These are phyloP conservation scores for Hypoxylon rubiginosum DNA, from an alignment of 2,329 filamentous ascomycete genomes.

Conservation along the genomic window DNA sequence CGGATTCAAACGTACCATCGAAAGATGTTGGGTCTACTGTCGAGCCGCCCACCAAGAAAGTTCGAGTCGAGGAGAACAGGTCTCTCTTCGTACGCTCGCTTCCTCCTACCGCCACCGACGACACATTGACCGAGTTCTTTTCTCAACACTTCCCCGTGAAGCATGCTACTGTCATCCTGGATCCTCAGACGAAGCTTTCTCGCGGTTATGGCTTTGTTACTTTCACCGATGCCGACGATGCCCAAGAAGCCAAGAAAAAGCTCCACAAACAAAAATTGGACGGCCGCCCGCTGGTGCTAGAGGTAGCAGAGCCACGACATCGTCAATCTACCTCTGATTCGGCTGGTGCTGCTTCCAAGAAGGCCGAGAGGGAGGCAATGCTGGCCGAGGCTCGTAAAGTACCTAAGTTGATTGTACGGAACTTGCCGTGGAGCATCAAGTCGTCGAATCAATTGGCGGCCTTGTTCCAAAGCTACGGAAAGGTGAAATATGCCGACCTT, in stretches of 20 bases:
- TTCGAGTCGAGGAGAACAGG: slow-evolving; percentile 70
- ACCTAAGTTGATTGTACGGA: slow-evolving; percentile 88
- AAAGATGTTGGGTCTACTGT: slow-evolving; percentile 44
- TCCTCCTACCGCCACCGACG: slow-evolving; percentile 81
- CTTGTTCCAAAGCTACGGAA: slow-evolving; percentile 89
- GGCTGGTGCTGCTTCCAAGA: slow-evolving; percentile 66
- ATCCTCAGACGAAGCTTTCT: slow-evolving; percentile 86
- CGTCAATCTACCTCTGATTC: slow-evolving; percentile 59
- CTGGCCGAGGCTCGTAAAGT: slow-evolving; percentile 71
- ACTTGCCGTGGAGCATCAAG: slow-evolving; percentile 96
- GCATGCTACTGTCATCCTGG: slow-evolving; percentile 92
- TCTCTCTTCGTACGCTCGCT: slow-evolving; percentile 94
- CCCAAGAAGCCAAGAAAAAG: slow-evolving; percentile 82
- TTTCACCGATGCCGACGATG: slow-evolving; percentile 93
- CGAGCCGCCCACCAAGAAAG: slow-evolving; percentile 65
- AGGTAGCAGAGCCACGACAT: slow-evolving; percentile 88
- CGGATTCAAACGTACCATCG: slow-evolving; percentile 28
- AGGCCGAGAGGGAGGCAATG: slow-evolving; percentile 70
- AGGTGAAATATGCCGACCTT: slow-evolving; percentile 88
- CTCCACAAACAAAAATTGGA: slow-evolving; percentile 83
- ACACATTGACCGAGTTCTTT: slow-evolving; percentile 88
- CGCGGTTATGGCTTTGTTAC: slow-evolving; percentile 97
- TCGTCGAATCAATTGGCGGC: slow-evolving; percentile 82
- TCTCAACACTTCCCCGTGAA: slow-evolving; percentile 95
- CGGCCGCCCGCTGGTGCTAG: slow-evolving; percentile 85